Evolutionary conservation across 306 rosid genomes (phyloP).

Genomic region (Boehmeria nivea): DNA sequence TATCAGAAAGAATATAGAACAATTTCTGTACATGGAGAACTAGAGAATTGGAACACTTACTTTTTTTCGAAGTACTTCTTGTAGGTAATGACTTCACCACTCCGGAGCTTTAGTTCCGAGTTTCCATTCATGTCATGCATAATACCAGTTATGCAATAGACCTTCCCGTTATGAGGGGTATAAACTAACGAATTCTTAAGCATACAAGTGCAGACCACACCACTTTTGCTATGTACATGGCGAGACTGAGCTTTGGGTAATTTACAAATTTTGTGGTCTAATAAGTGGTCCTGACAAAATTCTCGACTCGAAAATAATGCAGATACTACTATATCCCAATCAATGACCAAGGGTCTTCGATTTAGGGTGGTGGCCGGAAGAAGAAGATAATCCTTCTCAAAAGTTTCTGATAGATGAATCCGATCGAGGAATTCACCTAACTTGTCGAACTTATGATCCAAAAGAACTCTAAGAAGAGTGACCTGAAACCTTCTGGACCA

Average conservation of each 20-base stretch:
- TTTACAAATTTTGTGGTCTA: constrained; percentile 20
- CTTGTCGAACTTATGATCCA: constrained; percentile 28
- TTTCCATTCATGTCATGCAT: constrained; percentile 44
- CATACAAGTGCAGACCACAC: constrained; percentile 49
- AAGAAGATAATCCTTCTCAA: constrained; percentile 62
- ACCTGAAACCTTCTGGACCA: constrained; percentile 60
- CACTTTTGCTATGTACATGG: constrained; percentile 33
- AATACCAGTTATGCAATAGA: constrained; percentile 46
- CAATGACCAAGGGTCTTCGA: constrained; percentile 21
- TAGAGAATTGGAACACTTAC: constrained; percentile 55
- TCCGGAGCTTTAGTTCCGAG: constrained; percentile 34
- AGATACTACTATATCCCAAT: constrained; percentile 57
- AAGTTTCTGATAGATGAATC: constrained; percentile 28
- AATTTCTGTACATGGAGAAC: too few species aligned
- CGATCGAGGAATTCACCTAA: constrained; percentile 24
- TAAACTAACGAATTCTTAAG: constrained; percentile 50
- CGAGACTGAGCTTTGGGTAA: constrained; percentile 5
- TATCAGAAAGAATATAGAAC: neutral
- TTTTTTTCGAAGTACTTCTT: constrained; percentile 36
- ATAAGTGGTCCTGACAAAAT: neutral
- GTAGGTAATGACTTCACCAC: constrained; percentile 46
- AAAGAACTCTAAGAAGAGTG: constrained; percentile 41
- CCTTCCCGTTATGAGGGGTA: constrained; percentile 56
- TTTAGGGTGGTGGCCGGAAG: constrained; percentile 42
- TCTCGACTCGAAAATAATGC: constrained; percentile 24